Base-by-base conservation (phyloP, 2,329 filamentous ascomycete genomes). In the Penicillium expansum region DNA sequence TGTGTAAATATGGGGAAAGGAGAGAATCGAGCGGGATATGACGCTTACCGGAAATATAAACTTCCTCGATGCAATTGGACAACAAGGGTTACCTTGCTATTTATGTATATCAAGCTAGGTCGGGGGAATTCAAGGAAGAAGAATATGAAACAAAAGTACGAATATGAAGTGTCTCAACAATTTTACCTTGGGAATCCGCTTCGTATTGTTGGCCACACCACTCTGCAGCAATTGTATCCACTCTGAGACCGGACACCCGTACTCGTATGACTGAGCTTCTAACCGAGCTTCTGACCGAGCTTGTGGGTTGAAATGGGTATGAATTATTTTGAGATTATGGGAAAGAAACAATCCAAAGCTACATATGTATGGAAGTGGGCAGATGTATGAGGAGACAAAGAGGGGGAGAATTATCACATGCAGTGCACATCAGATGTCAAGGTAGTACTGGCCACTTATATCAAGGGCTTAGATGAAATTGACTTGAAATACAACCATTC, bases 141-240 rank as follows among this genome's bases (percentile, higher is more conserved):
- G 10, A 32, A 30, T n/a, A n/a, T n/a, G n/a, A n/a, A n/a, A n/a
- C n/a, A 48, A 47, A 24, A 47, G 29, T 11, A 4, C 16, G 30
- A 11, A 41, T 18, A 13, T 33, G 4, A 20, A 33, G 33, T n/a
- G 20, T 32, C 47, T 55, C 48, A 56, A 52, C 49, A 45, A 39
- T 42, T 41, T 56, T 33, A 35, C 20, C 49, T 54, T 49, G 22
- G 51, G 43, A 57, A 57, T 57, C 39, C 52, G 33, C 33, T 37
- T 32, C 16, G 29, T 55, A 22, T 24, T 22, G 52, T 58, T 56
- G 44, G 44, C 45, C 29, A 27, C 43, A 47, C 29, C 37, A 22
- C 48, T 37, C n/a, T 49, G 13, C 14, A 37, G 35, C 30, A 24
- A 18, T n/a, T 16, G 49, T 55, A 55, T 55, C 52, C 52, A 55